Evolutionary conservation across 2,329 filamentous ascomycete species (phyloP), one percentile per base, ranked within the genome.

Genomic region (Scedosporium aurantiacum): DNA sequence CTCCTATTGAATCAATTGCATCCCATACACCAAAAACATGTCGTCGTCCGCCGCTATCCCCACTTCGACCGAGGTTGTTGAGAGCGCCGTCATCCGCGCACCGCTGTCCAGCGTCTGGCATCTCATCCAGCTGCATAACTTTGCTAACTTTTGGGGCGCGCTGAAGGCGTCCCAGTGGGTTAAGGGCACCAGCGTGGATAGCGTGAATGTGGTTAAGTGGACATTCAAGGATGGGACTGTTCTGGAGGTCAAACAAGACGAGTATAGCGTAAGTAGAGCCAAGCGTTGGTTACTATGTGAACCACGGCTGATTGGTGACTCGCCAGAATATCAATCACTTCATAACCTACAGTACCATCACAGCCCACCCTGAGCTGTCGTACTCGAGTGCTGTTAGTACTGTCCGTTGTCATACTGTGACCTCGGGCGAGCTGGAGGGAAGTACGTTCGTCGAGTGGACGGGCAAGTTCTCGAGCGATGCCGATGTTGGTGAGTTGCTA

Each of bases 321-420:
- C 4, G 40, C 56, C 63, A 86, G 84, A 80, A 79, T 65, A 86
- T 89, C 76, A 83, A 89, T 71, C 86, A 89, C 78, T 89, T 80
- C 78, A 88, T 90, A 74, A 89, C 86, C 63, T 90, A 89, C 79
- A 84, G 81, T 64, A 77, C 89, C 74, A 89, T 90, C 74, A 81
- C 83, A 8, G 79, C 85, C 27, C 76, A 83, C 73, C 86, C 86
- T 8, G 81, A 83, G 64, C 76, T 89, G 62, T 80, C 76, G 63
- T 89, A 89, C 76, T 84, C 84, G 57, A 82, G 80, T 56, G 84
- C 86, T 60, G 76, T 88, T 66, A 86, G 82, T 74, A 89, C 85
- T 58, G 80, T 90, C 66, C 82, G 85, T 67, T 79, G 78, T 71
- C 87, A 82, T 72, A 73, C 84, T 41, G 75, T 90, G 67, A 89